Percentiles rank a stretch among this genome's conserved stretches.
phyloP scores from a whole-genome alignment of 1,139 yeast genomes.

The Candida sanyaensis region DNA sequence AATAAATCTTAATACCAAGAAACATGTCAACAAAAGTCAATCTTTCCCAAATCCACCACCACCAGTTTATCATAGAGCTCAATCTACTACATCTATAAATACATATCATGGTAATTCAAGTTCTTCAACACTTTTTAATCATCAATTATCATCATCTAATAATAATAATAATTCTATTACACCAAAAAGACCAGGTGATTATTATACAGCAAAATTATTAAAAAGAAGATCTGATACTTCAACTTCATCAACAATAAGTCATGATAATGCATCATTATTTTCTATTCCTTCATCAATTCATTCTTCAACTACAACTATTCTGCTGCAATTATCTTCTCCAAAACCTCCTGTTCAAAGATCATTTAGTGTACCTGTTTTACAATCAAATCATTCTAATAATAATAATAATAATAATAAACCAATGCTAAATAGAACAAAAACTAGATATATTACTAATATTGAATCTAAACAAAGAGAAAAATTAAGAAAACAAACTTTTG shows the following conservation, averaged over 20 bases:
- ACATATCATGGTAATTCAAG: background rate
- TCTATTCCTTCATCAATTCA: background rate
- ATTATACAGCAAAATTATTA: constrained; percentile 34
- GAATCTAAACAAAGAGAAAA: constrained; percentile 43
- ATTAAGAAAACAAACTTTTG: constrained; percentile 43
- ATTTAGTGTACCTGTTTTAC: background rate
- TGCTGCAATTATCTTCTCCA: constrained; percentile 10
- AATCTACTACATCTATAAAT: background rate
- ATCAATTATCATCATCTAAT: background rate
- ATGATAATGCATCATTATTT: background rate
- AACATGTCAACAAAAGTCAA: background rate
- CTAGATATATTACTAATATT: constrained; percentile 35
- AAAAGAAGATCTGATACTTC: constrained; percentile 1
- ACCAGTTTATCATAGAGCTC: constrained; percentile 2
- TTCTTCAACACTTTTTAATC: background rate
- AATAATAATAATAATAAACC: constrained; percentile 15
- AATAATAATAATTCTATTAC: too few relatives aligned
- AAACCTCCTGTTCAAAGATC: constrained; percentile 6
- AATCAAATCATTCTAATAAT: constrained; percentile 9
- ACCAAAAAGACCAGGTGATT: constrained; percentile 46
- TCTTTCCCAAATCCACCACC: constrained; percentile 2
- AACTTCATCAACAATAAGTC: background rate
- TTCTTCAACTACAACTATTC: constrained; percentile 1
- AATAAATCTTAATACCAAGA: background rate
- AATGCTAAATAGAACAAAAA: constrained; percentile 33